These are phyloP conservation scores for Vigna nakashimae DNA, from an alignment of 306 rosid genomes.

Conservation along the genomic window DNA sequence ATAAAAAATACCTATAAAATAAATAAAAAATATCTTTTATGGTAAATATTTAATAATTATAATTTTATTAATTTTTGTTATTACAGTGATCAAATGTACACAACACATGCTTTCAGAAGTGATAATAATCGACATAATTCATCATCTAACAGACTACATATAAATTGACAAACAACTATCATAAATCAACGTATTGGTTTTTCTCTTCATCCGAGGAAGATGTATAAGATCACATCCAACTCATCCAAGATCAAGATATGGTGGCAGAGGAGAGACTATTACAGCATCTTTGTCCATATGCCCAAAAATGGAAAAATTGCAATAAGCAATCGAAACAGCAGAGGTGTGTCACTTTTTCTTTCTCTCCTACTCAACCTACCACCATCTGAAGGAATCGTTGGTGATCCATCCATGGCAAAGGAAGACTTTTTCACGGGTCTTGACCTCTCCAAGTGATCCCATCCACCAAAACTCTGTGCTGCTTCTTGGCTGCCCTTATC, in stretches of 20 bases:
- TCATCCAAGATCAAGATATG: slow-evolving; percentile 25
- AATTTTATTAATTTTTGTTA: no score
- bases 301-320: slow-evolving; percentile 94
- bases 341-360: slow-evolving; percentile 72
- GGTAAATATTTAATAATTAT: no score
- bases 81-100: no score
- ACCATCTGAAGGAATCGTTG: slow-evolving; percentile 44
- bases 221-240: slow-evolving; percentile 18
- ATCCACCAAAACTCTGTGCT: slow-evolving; percentile 71
- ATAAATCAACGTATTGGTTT: slow-evolving; percentile 5
- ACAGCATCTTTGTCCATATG: slow-evolving; percentile 87
- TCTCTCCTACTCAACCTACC: slow-evolving; percentile 77
- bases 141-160: slow-evolving; percentile 29
- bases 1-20: no score
- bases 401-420: slow-evolving; percentile 43
- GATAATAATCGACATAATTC: slow-evolving; percentile 14
- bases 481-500: slow-evolving; percentile 45
- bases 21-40: no score
- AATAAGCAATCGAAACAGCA: slow-evolving; percentile 78
- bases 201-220: slow-evolving; percentile 41
- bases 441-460: slow-evolving; percentile 86
- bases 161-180: neutral
- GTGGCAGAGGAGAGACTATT: slow-evolving; percentile 33
- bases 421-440: slow-evolving; percentile 51
- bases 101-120: no score